Evolutionary conservation across 345 rosid species (phyloP).

Genomic region (Sisymbrium irio): DNA sequence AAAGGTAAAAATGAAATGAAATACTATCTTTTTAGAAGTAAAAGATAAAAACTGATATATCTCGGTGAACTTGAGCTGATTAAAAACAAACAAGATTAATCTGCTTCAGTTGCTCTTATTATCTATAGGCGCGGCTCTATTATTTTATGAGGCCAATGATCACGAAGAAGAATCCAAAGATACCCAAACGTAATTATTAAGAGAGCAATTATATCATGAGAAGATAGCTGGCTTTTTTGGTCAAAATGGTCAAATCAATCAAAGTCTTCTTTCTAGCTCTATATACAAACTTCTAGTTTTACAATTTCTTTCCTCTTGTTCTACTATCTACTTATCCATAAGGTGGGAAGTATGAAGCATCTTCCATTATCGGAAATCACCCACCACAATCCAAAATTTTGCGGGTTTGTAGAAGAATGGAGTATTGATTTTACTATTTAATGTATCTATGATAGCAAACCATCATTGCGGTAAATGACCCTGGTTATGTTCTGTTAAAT

Average conservation of each 20-base stretch:
- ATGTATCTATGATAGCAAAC: not conserved
- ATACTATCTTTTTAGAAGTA: not conserved
- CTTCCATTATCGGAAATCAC: not conserved
- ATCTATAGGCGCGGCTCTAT: constrained; percentile 10
- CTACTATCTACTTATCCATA: not conserved
- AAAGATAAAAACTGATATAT: not conserved
- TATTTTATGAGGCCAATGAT: constrained; percentile 1
- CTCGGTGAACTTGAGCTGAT: not conserved
- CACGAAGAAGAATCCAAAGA: constrained; percentile 4
- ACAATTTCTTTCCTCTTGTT: not conserved
- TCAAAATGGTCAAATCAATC: not conserved
- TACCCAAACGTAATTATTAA: constrained; percentile 9
- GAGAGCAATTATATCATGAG: not conserved
- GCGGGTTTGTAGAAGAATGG: not conserved
- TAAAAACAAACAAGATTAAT: not conserved
- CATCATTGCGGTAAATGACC: not conserved
- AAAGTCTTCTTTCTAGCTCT: not conserved
- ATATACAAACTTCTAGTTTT: not conserved
- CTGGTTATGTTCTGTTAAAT: not conserved
- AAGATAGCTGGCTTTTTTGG: constrained; percentile 12
- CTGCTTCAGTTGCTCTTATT: not conserved
- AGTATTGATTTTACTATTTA: not conserved
- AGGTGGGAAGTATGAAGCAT: no score
- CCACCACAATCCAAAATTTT: not conserved
- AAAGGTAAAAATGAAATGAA: not conserved